phyloP scores from a whole-genome alignment of 139 green algal species.

The Diplosphaera chodatii region DNA sequence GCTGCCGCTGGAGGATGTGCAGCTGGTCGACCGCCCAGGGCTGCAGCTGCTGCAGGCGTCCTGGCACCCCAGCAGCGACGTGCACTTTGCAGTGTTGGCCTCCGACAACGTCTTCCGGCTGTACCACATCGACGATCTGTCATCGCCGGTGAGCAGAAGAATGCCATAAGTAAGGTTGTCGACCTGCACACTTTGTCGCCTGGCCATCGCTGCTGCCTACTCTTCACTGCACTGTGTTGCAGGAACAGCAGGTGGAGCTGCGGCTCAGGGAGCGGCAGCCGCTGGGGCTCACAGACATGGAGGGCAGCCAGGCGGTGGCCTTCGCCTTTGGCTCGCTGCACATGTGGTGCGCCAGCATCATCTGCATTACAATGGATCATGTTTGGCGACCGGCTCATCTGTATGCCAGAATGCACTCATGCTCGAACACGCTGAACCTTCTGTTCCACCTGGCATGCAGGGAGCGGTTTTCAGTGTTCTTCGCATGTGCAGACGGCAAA shows the following conservation, averaged over 20 bases:
- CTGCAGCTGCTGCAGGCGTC: slow-evolving; percentile 18
- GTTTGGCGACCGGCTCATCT: too few species aligned
- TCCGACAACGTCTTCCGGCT: slow-evolving; percentile 37
- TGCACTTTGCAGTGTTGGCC: slow-evolving; percentile 38
- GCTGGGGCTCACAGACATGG: slow-evolving; percentile 7
- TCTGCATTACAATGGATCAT: too few species aligned
- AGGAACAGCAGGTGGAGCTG: slow-evolving; percentile 50
- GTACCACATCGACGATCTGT: slow-evolving; percentile 28
- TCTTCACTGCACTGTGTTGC: slow-evolving; percentile 3
- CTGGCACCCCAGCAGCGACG: slow-evolving; percentile 18
- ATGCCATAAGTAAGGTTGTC: too few species aligned
- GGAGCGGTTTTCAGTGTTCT: slow-evolving; percentile 19
- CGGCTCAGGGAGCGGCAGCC: slow-evolving; percentile 14
- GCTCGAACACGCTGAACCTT: too few species aligned
- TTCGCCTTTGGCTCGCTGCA: slow-evolving; percentile 41
- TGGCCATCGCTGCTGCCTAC: too few species aligned
- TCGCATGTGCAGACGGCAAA: slow-evolving; percentile 33
- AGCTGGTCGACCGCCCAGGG: slow-evolving; percentile 27
- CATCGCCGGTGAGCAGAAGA: background rate
- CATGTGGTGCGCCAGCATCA: slow-evolving; percentile 37
- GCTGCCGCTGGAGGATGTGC: slow-evolving; percentile 15
- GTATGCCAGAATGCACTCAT: too few species aligned
- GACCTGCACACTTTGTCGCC: too few species aligned
- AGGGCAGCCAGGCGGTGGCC: slow-evolving; percentile 16
- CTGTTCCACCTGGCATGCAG: background rate